phyloP scores from a whole-genome alignment of 2,329 filamentous ascomycete species.

The Periglandula ipomoeae region DNA sequence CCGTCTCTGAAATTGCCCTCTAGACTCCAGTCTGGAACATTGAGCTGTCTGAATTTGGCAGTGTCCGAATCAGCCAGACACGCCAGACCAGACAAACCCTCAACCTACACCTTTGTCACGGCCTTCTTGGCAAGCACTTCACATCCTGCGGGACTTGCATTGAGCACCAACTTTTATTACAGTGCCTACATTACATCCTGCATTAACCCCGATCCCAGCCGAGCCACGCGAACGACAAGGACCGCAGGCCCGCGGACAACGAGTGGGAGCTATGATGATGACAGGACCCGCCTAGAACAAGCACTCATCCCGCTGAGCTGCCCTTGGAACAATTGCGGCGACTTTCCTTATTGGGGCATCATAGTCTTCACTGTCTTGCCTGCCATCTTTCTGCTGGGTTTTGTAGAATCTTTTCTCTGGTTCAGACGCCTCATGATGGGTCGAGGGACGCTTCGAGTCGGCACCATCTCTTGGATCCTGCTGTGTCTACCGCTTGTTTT shows the following conservation, averaged over 20 bases:
- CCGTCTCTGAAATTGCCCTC: too few species aligned
- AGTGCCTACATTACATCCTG: slow-evolving; percentile 14
- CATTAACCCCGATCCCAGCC: slow-evolving; percentile 8
- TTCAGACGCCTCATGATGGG: slow-evolving; percentile 23
- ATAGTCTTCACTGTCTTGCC: slow-evolving; percentile 18
- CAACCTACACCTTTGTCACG: slow-evolving; percentile 10
- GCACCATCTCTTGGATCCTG: slow-evolving; percentile 21
- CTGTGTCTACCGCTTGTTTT: slow-evolving; percentile 8
- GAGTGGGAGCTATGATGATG: slow-evolving; percentile 3
- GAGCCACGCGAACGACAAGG: slow-evolving; percentile 5
- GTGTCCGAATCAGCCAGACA: too few species aligned
- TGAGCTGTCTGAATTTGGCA: too few species aligned
- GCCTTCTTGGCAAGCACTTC: slow-evolving; percentile 10
- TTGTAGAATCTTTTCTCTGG: slow-evolving; percentile 23
- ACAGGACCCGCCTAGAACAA: not conserved
- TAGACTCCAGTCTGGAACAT: too few species aligned
- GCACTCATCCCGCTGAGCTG: not conserved
- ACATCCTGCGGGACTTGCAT: not conserved
- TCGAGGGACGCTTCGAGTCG: slow-evolving; percentile 18
- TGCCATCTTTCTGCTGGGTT: slow-evolving; percentile 20
- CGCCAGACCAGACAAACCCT: too few species aligned
- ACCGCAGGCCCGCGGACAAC: not conserved
- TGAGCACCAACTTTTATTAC: slow-evolving; percentile 8
- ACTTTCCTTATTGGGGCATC: slow-evolving; percentile 14
- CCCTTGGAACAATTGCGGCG: not conserved